Evolutionary conservation across 192 early-diverging fungal species (phyloP), one percentile per base, ranked within the genome.

Genomic region (Rhizophagus prolifer): DNA sequence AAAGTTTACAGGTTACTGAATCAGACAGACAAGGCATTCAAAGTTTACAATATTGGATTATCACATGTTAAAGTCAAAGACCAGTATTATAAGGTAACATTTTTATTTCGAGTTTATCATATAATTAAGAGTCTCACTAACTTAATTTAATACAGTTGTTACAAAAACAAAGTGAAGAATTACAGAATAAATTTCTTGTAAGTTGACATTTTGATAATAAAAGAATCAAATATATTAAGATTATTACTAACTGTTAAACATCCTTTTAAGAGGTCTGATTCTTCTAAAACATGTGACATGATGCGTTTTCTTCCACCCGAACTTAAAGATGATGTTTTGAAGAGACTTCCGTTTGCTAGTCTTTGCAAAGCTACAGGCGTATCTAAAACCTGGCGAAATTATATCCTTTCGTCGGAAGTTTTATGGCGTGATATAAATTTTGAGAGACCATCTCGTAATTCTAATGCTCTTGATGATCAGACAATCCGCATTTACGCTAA

Each of bases 351-450:
- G 4, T 47, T 70, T 50, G 4, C 68, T 16, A 70, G 44, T 70
- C 19, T 70, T 47, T 70, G 68, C 44, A 70, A 26, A 47, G n/a
- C 23, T 26, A 13, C 68, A 14, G 41, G 12, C 8, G 68, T 70
- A 16, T 70, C 68, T 13, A 70, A 70, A 70, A 41, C 10, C 13
- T 70, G 68, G 68, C 38, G 68, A 16, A 25, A 26, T 21, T 70
- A 46, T 47, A 70, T 70, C 23, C 9, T 50, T 1, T 46, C 36
- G 4, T 47, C 44, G 12, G 21, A 12, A 47, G 19, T 12, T 10
- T 70, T 70, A 26, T 70, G 41, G 36, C 36, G 13, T 7, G 16
- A 70, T 47, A n/a, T 70, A 21, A 16, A 70, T 70, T 70, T 70
- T 34, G n/a, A n/a, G 12, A 12, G 41, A 23, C 21, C 21, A 21